Evolutionary conservation across 176 grass and related monocot genomes (phyloP).

Genomic region (Typha latifolia): DNA sequence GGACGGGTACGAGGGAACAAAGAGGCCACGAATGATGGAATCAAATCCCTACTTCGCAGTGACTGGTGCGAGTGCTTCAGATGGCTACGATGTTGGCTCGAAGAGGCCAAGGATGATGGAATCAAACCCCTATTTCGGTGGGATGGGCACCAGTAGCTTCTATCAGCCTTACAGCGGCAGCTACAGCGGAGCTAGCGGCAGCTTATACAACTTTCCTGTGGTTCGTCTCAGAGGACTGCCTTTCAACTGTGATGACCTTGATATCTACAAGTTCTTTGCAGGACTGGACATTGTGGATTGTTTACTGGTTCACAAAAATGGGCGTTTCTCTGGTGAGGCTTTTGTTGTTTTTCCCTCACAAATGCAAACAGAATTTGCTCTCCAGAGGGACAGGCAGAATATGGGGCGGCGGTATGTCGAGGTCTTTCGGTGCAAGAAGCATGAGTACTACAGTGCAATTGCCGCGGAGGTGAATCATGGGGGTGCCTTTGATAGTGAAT

Average conservation of each 20-base stretch:
- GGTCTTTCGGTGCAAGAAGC: slow-evolving; percentile 93
- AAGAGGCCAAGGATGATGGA: slow-evolving; percentile 75
- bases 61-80: slow-evolving; percentile 44
- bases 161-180: slow-evolving; percentile 38
- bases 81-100: slow-evolving; percentile 29
- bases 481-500: slow-evolving; percentile 28
- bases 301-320: slow-evolving; percentile 73
- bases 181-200: slow-evolving; percentile 28
- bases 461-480: slow-evolving; percentile 79
- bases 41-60: slow-evolving; percentile 99
- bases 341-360: slow-evolving; percentile 64
- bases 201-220: slow-evolving; percentile 57
- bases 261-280: slow-evolving; percentile 75
- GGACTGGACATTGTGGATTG: slow-evolving; percentile 78
- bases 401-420: slow-evolving; percentile 90
- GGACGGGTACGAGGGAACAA: slow-evolving; percentile 96
- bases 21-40: slow-evolving; percentile 98
- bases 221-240: slow-evolving; percentile 77
- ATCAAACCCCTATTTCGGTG: slow-evolving; percentile 45
- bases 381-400: slow-evolving; percentile 73
- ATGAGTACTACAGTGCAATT: slow-evolving; percentile 75
- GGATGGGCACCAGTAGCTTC: slow-evolving; percentile 29
- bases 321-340: slow-evolving; percentile 65
- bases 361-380: slow-evolving; percentile 66
- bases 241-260: slow-evolving; percentile 81